A percentile compares a stretch with the other conserved stretches of the same genome.
Evolutionary conservation across 257 asterid genomes (phyloP).

Genomic region (Mitragyna speciosa): DNA sequence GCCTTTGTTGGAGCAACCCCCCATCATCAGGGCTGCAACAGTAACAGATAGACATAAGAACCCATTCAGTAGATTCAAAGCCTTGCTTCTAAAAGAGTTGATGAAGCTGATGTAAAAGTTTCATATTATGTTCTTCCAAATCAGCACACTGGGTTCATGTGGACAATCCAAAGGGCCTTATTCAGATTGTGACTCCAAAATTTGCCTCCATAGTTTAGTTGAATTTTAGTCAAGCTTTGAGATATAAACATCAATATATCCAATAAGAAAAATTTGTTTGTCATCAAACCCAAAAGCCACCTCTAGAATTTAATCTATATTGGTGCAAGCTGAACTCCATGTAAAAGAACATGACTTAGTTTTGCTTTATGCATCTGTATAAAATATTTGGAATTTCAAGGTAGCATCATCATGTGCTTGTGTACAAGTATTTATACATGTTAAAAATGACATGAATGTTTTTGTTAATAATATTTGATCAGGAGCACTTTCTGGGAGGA

Average conservation of each 20-base stretch:
- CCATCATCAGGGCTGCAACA: slow-evolving; percentile 73
- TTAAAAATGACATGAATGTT: not conserved
- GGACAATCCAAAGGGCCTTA: slow-evolving; percentile 91
- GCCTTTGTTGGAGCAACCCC: slow-evolving; percentile 71
- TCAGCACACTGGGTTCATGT: slow-evolving; percentile 99
- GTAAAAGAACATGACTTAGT: not conserved
- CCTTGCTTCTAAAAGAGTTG: slow-evolving; percentile 34
- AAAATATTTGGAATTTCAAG: not conserved
- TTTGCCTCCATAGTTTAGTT: slow-evolving; percentile 54
- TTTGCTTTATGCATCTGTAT: not conserved
- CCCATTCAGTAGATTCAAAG: slow-evolving; percentile 53
- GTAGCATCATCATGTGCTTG: not conserved
- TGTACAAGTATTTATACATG: not conserved
- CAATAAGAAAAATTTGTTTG: not conserved
- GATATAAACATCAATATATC: not conserved
- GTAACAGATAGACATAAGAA: slow-evolving; percentile 77
- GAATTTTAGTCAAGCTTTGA: not conserved
- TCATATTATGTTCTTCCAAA: slow-evolving; percentile 67
- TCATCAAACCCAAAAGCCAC: not conserved
- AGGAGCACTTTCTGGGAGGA: not conserved
- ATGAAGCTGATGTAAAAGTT: slow-evolving; percentile 56
- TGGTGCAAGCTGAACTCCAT: not conserved
- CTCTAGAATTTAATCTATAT: not conserved
- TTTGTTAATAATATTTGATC: not conserved
- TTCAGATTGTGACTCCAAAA: slow-evolving; percentile 74